Evolutionary conservation across 495 filamentous ascomycete species (phyloP).

Genomic region (Neurospora sp.): DNA sequence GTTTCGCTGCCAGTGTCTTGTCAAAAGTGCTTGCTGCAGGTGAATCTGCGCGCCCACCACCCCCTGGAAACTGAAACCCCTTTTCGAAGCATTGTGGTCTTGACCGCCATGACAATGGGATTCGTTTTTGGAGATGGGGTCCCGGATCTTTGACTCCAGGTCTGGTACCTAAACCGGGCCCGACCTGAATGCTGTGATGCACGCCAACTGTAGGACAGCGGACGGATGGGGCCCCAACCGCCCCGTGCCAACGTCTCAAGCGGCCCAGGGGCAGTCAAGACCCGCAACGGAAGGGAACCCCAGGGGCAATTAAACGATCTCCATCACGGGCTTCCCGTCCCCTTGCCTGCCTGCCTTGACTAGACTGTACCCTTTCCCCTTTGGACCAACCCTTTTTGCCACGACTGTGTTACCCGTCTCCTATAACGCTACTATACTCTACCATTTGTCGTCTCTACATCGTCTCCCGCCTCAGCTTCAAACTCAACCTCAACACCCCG

Average conservation of each 20-base stretch:
- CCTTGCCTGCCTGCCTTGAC: background rate
- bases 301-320: slow-evolving; percentile 3
- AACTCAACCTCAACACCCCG: background rate
- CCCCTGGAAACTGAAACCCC: background rate
- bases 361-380: background rate
- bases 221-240: background rate
- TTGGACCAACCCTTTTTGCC: slow-evolving; percentile 1
- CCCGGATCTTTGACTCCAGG: background rate
- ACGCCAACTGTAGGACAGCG: background rate
- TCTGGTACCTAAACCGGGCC: no score
- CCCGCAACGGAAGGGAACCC: background rate
- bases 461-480: background rate
- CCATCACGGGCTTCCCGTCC: background rate
- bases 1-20: background rate
- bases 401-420: background rate
- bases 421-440: background rate
- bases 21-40: background rate
- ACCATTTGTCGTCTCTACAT: background rate
- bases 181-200: background rate
- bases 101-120: background rate
- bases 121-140: background rate
- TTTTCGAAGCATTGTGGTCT: background rate
- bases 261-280: background rate
- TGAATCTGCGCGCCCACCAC: background rate
- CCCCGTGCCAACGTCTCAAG: background rate